Conservation (phyloP, 148 eudicot species). For the Persicaria maculosa region DNA sequence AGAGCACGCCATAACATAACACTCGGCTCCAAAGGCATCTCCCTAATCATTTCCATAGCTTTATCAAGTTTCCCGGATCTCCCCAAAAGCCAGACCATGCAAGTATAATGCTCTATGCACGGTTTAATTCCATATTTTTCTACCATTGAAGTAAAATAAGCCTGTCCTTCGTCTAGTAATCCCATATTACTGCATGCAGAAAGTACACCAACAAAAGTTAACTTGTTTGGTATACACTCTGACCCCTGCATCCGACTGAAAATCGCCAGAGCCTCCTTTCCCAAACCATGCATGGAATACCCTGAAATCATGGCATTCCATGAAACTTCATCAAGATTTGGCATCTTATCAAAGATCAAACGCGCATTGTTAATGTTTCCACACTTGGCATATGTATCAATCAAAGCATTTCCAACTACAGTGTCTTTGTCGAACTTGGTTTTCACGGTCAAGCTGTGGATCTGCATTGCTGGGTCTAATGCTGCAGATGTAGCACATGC, state of each 20-base stretch:
- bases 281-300: constrained; percentile 82
- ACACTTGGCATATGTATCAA: constrained; percentile 90
- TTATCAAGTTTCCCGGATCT: constrained; percentile 62
- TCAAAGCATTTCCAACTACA: constrained; percentile 62
- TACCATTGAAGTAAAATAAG: constrained; percentile 53
- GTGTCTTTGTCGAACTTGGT: constrained; percentile 43
- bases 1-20: constrained; percentile 90
- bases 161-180: constrained; percentile 52
- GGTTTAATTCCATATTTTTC: constrained; percentile 56
- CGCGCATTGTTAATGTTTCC: constrained; percentile 76
- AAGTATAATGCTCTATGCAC: constrained; percentile 80
- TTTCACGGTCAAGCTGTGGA: constrained; percentile 67
- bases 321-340: constrained; percentile 56
- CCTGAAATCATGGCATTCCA: constrained; percentile 82
- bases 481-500: constrained; percentile 74
- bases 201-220: constrained; percentile 73
- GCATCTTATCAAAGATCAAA: constrained; percentile 53
- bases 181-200: constrained; percentile 90
- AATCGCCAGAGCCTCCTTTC: constrained; percentile 49
- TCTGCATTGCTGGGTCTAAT: constrained; percentile 58
- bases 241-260: constrained; percentile 52
- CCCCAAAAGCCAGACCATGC: constrained; percentile 84
- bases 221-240: constrained; percentile 40
- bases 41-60: constrained; percentile 62
- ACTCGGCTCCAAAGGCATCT: constrained; percentile 72